Base-by-base conservation (phyloP, 768 basidiomycete genomes). In the Podaxis sp. region DNA sequence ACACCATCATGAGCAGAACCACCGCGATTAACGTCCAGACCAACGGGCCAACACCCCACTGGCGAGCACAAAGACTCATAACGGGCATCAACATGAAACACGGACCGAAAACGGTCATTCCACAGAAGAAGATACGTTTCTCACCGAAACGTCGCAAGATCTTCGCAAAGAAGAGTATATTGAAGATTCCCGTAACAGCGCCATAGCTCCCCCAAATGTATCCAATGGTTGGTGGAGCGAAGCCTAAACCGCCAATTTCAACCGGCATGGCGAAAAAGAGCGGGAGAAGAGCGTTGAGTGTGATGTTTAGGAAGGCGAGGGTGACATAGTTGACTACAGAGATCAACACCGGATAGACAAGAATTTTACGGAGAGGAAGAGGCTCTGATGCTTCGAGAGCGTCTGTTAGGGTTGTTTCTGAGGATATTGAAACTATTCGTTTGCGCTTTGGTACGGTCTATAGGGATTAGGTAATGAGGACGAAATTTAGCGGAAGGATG, bases 191-290 rank as follows among this genome's bases (percentile, higher is more conserved):
- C 7, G 77, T 74, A 13, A 66, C 72, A 3, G 70, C 71, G 66
- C 74, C 86, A 64, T 74, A 84, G 67, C 68, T 60, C 0, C 77
- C 77, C 58, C 77, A 73, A 57, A 88, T 83, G 54, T 81, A 80
- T 3, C 91, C 91, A 49, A 93, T 93, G 12, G 71, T 73, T 0
- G 82, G 78, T 1, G 91, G 88, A 37, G 76, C 71, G 30, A 90
- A 78, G 15, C 85, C 84, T 44, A 91, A 77, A 0, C 90, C 90
- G 28, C 90, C 91, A 20, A 86, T 80, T 15, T 77, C 77, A 49
- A 86, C 73, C 0, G 91, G 88, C 62, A 88, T 91, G 17, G 88
- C 82, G 53, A 86, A 78, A 72, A 90, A 91, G 8, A 91, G 73
- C 1, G 91, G 90, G 10, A 89, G 80, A 3, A 92, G 71, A 3